Conservation (phyloP, 2,329 filamentous ascomycete species). For the Penicillium sp. region DNA sequence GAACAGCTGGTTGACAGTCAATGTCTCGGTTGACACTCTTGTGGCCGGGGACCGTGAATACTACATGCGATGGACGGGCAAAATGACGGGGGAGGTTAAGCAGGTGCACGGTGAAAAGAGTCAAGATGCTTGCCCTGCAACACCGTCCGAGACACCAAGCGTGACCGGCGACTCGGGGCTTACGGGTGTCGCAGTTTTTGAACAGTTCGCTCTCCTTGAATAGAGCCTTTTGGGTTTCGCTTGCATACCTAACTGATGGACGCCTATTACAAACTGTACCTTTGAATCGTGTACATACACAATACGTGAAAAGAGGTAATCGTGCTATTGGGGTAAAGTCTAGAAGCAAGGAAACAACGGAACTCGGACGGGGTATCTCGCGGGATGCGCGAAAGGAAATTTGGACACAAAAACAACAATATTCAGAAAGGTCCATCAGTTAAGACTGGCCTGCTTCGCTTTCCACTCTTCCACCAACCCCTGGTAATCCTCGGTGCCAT, state of each 20-base stretch:
- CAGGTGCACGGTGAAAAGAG: neutral
- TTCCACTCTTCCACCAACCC: slow-evolving; percentile 45
- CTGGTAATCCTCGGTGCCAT: slow-evolving; percentile 41
- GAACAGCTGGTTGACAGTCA: slow-evolving; percentile 8
- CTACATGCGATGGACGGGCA: slow-evolving; percentile 27
- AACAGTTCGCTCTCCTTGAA: slow-evolving; percentile 22
- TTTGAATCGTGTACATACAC: neutral
- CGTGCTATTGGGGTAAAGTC: neutral
- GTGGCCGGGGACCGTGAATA: slow-evolving; percentile 15
- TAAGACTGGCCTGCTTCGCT: neutral
- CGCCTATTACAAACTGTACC: neutral
- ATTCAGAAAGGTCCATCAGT: neutral
- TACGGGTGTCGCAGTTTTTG: slow-evolving; percentile 24
- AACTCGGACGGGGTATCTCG: slow-evolving; percentile 13
- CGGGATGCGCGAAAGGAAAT: slow-evolving; percentile 9
- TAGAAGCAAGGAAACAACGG: neutral
- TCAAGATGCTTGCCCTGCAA: neutral
- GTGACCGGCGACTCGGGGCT: neutral
- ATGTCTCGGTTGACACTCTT: slow-evolving; percentile 9
- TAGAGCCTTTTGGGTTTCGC: neutral
- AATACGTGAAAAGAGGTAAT: neutral
- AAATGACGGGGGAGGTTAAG: slow-evolving; percentile 11
- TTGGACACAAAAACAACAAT: neutral
- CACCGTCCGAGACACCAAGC: neutral
- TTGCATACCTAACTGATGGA: neutral